These are phyloP conservation scores for Rhizopogon rudus DNA, from an alignment of 768 basidiomycete genomes.

Conservation along the genomic window DNA sequence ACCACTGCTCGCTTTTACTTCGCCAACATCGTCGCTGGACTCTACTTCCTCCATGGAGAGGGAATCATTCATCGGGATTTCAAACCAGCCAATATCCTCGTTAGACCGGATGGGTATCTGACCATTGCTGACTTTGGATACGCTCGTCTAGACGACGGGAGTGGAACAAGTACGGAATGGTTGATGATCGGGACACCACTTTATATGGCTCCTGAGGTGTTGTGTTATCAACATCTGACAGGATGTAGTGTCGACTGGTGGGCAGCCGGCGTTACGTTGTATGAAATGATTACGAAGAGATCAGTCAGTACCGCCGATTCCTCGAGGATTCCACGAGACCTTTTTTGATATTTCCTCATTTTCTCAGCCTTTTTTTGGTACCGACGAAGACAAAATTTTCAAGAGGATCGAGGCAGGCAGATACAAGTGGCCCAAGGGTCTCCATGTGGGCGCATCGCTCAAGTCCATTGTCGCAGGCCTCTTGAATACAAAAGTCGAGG, in stretches of 20 bases:
- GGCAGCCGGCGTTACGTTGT: constrained; percentile 45
- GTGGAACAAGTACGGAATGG: constrained; percentile 23
- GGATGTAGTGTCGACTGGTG: constrained; percentile 48
- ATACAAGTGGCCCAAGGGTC: constrained; percentile 34
- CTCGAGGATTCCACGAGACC: neutral
- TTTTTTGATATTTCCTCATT: neutral
- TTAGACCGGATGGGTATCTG: constrained; percentile 54
- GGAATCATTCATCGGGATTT: constrained; percentile 51
- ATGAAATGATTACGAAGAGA: constrained; percentile 44
- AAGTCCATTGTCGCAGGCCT: constrained; percentile 39
- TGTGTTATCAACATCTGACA: constrained; percentile 15
- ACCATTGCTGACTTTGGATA: constrained; percentile 48
- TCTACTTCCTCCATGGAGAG: constrained; percentile 41
- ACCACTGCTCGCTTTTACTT: constrained; percentile 44
- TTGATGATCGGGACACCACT: constrained; percentile 36
- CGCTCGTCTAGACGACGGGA: constrained; percentile 20
- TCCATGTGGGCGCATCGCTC: constrained; percentile 34
- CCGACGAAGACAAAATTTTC: constrained; percentile 20
- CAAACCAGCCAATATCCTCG: constrained; percentile 54
- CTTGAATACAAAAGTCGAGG: constrained; percentile 23
- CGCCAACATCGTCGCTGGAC: constrained; percentile 45
- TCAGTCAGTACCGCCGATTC: constrained; percentile 19
- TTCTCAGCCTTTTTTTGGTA: constrained; percentile 9
- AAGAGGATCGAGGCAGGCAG: constrained; percentile 18
- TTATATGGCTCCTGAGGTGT: constrained; percentile 49